phyloP scores from a whole-genome alignment of 352 stramenopile genomes.

The Pythium rishiriense region DNA sequence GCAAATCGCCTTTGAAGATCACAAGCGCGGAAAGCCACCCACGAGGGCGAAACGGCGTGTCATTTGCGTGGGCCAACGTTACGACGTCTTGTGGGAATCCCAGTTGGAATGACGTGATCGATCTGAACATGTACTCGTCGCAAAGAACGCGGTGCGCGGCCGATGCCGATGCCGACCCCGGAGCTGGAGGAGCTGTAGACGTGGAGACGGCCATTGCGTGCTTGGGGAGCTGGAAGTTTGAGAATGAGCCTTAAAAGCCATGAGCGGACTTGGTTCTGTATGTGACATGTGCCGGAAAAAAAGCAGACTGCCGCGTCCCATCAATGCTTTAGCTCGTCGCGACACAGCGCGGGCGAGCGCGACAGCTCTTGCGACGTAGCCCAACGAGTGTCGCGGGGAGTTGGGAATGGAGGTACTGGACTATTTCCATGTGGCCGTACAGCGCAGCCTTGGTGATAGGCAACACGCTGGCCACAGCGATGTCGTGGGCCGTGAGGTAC shows the following conservation, averaged over 20 bases:
- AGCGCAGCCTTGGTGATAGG: conserved; percentile 4
- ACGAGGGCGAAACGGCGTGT: background rate
- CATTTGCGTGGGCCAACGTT: background rate
- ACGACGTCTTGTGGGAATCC: conserved; percentile 7
- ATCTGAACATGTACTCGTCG: background rate
- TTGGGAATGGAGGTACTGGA: background rate
- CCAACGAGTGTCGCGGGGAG: background rate
- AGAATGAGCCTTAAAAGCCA: background rate
- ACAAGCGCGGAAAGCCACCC: background rate
- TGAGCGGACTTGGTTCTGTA: background rate
- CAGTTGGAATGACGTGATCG: conserved; percentile 3
- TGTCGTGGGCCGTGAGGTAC: background rate
- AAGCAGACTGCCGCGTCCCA: background rate
- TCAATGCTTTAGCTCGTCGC: background rate
- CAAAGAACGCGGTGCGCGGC: background rate
- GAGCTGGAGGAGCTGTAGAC: background rate
- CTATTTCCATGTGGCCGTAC: conserved; percentile 1
- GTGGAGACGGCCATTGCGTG: background rate
- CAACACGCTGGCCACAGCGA: background rate
- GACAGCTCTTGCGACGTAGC: conserved; percentile 1
- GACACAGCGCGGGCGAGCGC: background rate
- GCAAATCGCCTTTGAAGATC: background rate
- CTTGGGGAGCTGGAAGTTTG: background rate
- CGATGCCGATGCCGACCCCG: no score
- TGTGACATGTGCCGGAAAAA: background rate